These are phyloP conservation scores for Tetrahymena elliotti DNA, from an alignment of 73 alveolate genomes.

Conservation along the genomic window DNA sequence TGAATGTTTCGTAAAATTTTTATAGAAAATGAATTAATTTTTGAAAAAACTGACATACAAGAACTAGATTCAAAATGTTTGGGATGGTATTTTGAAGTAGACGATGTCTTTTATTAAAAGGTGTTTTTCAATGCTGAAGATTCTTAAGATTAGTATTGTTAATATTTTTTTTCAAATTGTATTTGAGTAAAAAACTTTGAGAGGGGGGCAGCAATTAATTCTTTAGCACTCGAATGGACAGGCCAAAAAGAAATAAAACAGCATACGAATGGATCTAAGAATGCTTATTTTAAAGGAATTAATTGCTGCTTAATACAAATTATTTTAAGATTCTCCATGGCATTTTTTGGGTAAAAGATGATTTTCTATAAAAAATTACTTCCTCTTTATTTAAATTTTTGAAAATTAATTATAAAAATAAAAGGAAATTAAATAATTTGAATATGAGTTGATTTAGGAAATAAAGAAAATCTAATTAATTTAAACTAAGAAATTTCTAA, in stretches of 20 bases:
- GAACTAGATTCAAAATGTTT: background rate
- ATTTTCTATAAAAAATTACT: background rate
- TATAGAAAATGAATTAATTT: background rate
- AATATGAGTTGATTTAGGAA: no score
- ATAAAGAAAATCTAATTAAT: no score
- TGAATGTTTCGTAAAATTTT: background rate
- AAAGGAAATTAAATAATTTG: background rate
- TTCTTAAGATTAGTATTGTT: background rate
- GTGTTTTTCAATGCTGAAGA: background rate
- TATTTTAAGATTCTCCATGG: background rate
- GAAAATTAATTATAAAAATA: background rate
- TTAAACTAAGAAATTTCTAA: no score
- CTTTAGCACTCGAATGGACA: background rate
- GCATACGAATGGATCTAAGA: background rate
- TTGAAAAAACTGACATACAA: background rate
- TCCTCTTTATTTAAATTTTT: background rate
- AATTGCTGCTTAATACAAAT: background rate
- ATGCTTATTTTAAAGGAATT: background rate
- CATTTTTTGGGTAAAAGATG: background rate
- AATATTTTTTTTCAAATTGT: background rate
- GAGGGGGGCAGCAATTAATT: background rate
- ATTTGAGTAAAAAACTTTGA: background rate
- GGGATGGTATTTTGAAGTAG: background rate
- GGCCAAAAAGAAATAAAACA: background rate
- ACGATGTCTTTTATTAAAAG: background rate